Evolutionary conservation across 306 rosid genomes (phyloP), one percentile per base, ranked within the genome.

Genomic region (Prunus mongolica): DNA sequence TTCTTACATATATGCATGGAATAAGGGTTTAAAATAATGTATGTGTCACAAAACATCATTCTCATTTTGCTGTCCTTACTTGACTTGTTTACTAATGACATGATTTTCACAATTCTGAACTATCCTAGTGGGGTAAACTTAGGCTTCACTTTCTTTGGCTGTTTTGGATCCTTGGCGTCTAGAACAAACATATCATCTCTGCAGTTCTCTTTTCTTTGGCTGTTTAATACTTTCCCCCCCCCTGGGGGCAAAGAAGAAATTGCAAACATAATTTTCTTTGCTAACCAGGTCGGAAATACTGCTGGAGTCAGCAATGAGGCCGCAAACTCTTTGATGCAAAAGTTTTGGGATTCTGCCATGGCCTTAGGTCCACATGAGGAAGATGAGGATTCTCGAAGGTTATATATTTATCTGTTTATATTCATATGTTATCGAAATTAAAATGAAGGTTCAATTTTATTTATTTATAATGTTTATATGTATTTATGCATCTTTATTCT

Each of bases 261-360:
- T 73, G 46, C 66, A 18, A 1, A 49, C 20, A 38, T 69, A 22
- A 47, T 80, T 81, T 84, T 75, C 60, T 73, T 70, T 61, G 62
- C 58, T 81, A 65, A 84, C 57, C 83, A 93, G 99, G 97, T 81
- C 62, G 98, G 97, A 82, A 89, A 78, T 81, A 76, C 87, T 67
- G 78, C 90, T 71, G 87, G 83, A 73, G 55, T 88, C 16, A 85
- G 79, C 73, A 89, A 82, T 78, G 98, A 91, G 84, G 88, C 93
- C 28, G 77, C 99, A 67, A 88, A 70, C 84, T 71, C 86, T 68
- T 82, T 92, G 97, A 91, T 96, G 84, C 98, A 96, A 77, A 92
- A 88, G 74, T 91, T 96, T 79, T 96, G 98, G 99, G 98, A 96
- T 82, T 96, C 99, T 18, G 96, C 99, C 80, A 87, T 96, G 97